These are phyloP conservation scores for Hypoxylon crocopeplum DNA, from an alignment of 495 filamentous ascomycete species.

Conservation along the genomic window DNA sequence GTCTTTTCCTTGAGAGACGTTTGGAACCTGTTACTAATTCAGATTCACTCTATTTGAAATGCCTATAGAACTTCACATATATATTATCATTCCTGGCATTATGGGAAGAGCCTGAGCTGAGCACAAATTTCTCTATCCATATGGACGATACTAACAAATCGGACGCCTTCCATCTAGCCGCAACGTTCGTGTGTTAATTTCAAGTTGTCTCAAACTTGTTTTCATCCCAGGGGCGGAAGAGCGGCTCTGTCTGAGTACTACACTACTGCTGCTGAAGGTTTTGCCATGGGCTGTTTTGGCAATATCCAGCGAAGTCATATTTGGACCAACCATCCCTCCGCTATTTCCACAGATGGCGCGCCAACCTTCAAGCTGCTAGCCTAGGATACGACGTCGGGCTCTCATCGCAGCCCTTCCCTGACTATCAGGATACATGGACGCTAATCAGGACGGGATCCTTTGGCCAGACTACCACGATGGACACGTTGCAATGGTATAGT, in stretches of 20 bases:
- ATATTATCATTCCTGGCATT: not conserved
- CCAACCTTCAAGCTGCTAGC: not conserved
- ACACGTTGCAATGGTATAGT: slow-evolving; percentile 15
- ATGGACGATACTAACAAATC: not conserved
- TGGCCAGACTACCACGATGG: not conserved
- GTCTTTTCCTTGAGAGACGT: not conserved
- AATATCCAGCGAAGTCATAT: slow-evolving; percentile 12
- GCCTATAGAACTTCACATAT: too few species aligned
- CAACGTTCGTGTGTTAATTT: not conserved
- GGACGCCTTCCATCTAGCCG: not conserved
- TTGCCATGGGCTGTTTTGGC: not conserved
- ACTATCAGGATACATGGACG: not conserved
- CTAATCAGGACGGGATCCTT: slow-evolving; percentile 2
- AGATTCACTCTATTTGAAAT: too few species aligned
- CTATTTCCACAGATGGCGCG: not conserved
- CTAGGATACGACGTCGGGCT: not conserved
- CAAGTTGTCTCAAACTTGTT: not conserved
- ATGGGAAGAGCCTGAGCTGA: not conserved
- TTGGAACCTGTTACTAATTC: too few species aligned
- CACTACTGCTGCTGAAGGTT: not conserved
- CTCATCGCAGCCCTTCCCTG: not conserved
- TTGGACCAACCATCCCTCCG: not conserved
- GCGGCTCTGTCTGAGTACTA: not conserved
- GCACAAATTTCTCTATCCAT: not conserved
- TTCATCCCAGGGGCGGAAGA: not conserved